phyloP scores from a whole-genome alignment of 805 yeast genomes.

The Sungouiozyma ichnusensis region DNA sequence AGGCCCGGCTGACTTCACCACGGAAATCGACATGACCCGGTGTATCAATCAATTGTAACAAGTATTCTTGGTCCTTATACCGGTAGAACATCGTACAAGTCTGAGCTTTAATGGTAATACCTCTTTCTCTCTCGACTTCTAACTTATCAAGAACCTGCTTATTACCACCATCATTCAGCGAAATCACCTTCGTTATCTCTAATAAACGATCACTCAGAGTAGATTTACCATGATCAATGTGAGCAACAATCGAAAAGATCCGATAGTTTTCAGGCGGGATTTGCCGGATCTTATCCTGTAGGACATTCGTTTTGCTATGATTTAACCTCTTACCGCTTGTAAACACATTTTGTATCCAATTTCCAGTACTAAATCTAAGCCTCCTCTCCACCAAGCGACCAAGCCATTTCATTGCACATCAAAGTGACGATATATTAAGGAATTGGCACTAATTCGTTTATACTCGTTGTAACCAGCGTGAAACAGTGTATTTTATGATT shows the following conservation, averaged over 20 bases:
- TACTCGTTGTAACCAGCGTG: too few species aligned
- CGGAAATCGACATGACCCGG: conserved; percentile 98
- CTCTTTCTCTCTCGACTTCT: conserved; percentile 93
- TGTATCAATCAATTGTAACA: conserved; percentile 86
- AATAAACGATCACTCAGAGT: conserved; percentile 81
- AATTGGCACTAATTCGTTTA: too few species aligned
- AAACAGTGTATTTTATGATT: too few species aligned
- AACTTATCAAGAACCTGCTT: conserved; percentile 82
- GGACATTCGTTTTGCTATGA: not conserved
- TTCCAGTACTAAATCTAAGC: conserved; percentile 5
- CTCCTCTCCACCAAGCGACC: conserved; percentile 1
- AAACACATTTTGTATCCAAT: not conserved
- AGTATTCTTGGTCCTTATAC: conserved; percentile 47
- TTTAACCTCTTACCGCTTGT: not conserved
- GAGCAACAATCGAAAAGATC: conserved; percentile 92
- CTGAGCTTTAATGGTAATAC: conserved; percentile 94
- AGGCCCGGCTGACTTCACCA: conserved; percentile 78
- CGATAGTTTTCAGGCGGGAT: conserved; percentile 79
- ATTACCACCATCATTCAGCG: conserved; percentile 41
- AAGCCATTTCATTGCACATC: not conserved
- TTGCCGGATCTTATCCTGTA: conserved; percentile 52
- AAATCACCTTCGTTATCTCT: conserved; percentile 84
- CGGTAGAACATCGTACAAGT: conserved; percentile 85
- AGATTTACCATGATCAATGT: conserved; percentile 83
- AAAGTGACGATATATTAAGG: too few species aligned